Evolutionary conservation across 139 green algal genomes (phyloP), one percentile per base, ranked within the genome.

Genomic region (Auxenochlorella pyrenoidosa): DNA sequence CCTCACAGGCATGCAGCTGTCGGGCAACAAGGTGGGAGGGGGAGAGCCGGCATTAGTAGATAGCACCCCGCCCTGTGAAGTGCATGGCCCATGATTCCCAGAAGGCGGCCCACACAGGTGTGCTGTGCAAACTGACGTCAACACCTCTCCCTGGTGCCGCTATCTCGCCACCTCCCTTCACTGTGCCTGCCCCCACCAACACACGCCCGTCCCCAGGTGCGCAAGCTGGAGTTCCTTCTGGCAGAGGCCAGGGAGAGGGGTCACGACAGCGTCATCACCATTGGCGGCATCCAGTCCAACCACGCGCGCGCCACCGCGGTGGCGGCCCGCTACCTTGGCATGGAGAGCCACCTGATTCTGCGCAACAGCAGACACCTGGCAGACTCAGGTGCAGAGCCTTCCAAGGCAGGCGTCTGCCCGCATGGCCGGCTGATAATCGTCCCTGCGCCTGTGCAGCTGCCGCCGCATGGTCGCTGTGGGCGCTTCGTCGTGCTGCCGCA

Each of bases 151-250:
- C n/a, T n/a, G n/a, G n/a, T n/a, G n/a, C n/a, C n/a, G n/a, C n/a
- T n/a, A n/a, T n/a, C n/a, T n/a, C n/a, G n/a, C n/a, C n/a, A 68
- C 59, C 13, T 68, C 12, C 47, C 21, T 68, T 22, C 13, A 22
- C 59, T 3, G 5, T 3, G 30, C 66, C 66, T 15, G 19, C 66
- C 66, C 28, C 1, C 38, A 36, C 51, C 59, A 40, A 16, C 54
- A 2, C 30, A 54, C 38, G 36, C 70, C 59, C 22, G 38, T 6
- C 34, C 21, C 1, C 91, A 98, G 95, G 96, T 99, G 0, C 93
- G 97, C 43, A 99, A 99, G 90, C 90, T 99, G 79, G 97, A 99
- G 91, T 99, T 99, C 72, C 87, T 99, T 26, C 78, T 99, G 59
- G 96, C 96, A 0, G 94, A 96, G 36, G 97, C 95, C 0, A 87